These are phyloP conservation scores for Moniliophthora roreri DNA, from an alignment of 1,284 basidiomycete genomes.

Conservation along the genomic window DNA sequence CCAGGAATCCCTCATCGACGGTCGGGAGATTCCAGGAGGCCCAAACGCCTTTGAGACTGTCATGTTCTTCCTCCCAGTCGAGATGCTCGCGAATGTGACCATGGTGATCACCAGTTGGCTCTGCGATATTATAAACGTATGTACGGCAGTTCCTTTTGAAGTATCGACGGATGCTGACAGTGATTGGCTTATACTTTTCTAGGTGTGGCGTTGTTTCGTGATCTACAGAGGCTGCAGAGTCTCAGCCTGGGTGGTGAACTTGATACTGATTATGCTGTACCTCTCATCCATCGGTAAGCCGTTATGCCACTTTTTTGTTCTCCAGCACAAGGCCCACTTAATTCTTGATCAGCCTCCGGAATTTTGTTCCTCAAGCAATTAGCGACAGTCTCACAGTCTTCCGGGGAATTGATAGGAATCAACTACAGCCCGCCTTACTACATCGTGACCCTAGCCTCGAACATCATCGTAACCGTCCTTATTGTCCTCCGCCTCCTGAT, in stretches of 20 bases:
- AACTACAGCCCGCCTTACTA: slow-evolving; percentile 21
- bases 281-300: slow-evolving; percentile 22
- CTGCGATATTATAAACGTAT: slow-evolving; percentile 29
- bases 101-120: slow-evolving; percentile 27
- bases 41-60: slow-evolving; percentile 24
- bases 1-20: slow-evolving; percentile 29
- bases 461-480: slow-evolving; percentile 20
- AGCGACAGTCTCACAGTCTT: slow-evolving; percentile 9
- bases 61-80: slow-evolving; percentile 24
- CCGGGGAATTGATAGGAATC: slow-evolving; percentile 14
- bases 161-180: not conserved
- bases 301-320: not conserved
- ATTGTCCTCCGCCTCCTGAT: slow-evolving; percentile 19
- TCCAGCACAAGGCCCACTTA: not conserved
- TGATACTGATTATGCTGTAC: slow-evolving; percentile 7
- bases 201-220: too few relatives aligned
- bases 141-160: not conserved
- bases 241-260: too few relatives aligned
- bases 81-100: slow-evolving; percentile 26
- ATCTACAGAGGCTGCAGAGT: too few relatives aligned
- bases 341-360: slow-evolving; percentile 14
- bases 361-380: slow-evolving; percentile 19
- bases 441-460: slow-evolving; percentile 18
- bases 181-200: slow-evolving; percentile 9
- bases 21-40: slow-evolving; percentile 31